Conservation (phyloP, 2,329 filamentous ascomycete species). For the Aspergillus puulaauensis region DNA sequence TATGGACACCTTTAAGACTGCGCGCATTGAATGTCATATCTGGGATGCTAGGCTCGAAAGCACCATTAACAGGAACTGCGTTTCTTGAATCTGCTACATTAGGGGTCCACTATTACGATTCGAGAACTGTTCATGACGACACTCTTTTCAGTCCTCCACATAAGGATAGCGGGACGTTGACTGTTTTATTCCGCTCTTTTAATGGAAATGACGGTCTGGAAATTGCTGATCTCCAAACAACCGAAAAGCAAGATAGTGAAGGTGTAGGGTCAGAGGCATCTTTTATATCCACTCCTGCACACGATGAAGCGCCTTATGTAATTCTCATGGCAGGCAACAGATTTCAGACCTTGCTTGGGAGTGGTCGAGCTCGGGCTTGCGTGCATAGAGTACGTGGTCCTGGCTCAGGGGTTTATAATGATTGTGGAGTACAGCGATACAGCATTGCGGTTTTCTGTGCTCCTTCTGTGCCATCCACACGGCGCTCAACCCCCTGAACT, state of each 20-base stretch:
- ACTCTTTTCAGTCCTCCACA: neutral
- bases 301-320: neutral
- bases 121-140: neutral
- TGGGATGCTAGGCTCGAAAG: neutral
- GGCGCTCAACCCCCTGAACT: no score
- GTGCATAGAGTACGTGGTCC: neutral
- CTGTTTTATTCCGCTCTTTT: neutral
- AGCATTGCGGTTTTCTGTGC: neutral
- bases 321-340: neutral
- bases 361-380: neutral
- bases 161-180: neutral
- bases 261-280: neutral
- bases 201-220: neutral
- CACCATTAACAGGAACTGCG: neutral
- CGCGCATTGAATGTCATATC: neutral
- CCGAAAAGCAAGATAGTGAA: neutral
- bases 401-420: neutral
- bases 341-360: neutral
- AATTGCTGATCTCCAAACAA: neutral
- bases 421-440: neutral
- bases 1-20: neutral
- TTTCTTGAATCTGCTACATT: neutral
- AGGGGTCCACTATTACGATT: neutral
- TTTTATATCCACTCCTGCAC: neutral
- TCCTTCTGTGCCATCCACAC: neutral